Conservation (phyloP, 768 basidiomycete species). For the Boletus sensibilis region DNA sequence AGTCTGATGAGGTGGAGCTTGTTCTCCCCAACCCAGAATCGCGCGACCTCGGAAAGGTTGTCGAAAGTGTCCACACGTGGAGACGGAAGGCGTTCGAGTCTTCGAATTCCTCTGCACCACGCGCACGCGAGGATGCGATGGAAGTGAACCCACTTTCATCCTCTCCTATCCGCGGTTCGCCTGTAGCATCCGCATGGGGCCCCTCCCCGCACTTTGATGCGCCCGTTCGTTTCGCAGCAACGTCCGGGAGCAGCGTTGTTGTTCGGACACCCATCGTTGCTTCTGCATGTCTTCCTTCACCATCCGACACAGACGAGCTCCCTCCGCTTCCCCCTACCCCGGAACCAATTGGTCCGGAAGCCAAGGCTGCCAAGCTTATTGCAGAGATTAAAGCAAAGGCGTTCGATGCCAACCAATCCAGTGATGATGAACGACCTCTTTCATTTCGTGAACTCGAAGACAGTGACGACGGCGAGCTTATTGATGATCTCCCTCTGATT, state of each 20-base stretch:
- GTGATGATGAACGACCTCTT: constrained; percentile 40
- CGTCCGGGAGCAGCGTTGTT: constrained; percentile 3
- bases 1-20: constrained; percentile 65
- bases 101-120: constrained; percentile 4
- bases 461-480: constrained; percentile 49
- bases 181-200: constrained; percentile 3
- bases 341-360: constrained; percentile 29
- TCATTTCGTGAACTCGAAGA: constrained; percentile 47
- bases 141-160: constrained; percentile 15
- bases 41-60: constrained; percentile 31
- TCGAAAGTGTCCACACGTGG: constrained; percentile 46
- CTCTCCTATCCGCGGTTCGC: constrained; percentile 9
- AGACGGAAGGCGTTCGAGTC: constrained; percentile 32
- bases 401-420: constrained; percentile 44
- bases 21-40: constrained; percentile 27
- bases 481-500: constrained; percentile 19
- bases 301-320: constrained; percentile 21
- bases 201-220: constrained; percentile 8
- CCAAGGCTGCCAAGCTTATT: constrained; percentile 58
- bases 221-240: constrained; percentile 1
- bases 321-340: constrained; percentile 32
- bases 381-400: constrained; percentile 65
- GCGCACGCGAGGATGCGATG: constrained; percentile 12
- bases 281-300: constrained; percentile 22
- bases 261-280: constrained; percentile 14